phyloP scores from a whole-genome alignment of 2,329 filamentous ascomycete genomes.

The Talaromyces funiculosus region DNA sequence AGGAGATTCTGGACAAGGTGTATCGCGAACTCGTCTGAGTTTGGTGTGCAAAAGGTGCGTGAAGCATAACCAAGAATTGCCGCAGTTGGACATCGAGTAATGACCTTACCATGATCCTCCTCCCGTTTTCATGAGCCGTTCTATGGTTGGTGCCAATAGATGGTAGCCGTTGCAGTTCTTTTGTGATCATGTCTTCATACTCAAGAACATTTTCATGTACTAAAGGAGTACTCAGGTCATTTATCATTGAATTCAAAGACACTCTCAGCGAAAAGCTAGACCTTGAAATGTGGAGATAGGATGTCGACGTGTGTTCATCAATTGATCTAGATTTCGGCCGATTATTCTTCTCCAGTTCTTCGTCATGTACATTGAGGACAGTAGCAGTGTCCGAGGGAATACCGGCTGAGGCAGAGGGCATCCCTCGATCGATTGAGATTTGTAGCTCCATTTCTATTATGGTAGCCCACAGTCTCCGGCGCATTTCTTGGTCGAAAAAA shows the following conservation, averaged over 20 bases:
- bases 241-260: conserved; percentile 23
- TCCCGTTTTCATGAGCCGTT: not conserved
- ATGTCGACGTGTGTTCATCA: conserved; percentile 22
- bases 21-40: conserved; percentile 19
- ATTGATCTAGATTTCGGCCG: conserved; percentile 18
- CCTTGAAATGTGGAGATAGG: conserved; percentile 23
- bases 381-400: conserved; percentile 15
- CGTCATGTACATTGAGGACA: conserved; percentile 25
- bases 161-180: conserved; percentile 22
- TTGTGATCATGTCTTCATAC: conserved; percentile 23
- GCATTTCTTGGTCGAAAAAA: conserved; percentile 46
- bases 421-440: conserved; percentile 45
- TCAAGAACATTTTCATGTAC: conserved; percentile 23
- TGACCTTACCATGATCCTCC: conserved; percentile 13
- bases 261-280: conserved; percentile 23
- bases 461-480: conserved; percentile 48
- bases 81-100: conserved; percentile 25
- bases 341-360: conserved; percentile 18
- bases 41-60: conserved; percentile 24
- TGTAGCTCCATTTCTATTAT: conserved; percentile 50
- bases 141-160: conserved; percentile 14
- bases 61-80: conserved; percentile 26
- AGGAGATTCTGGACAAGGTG: conserved; percentile 22
- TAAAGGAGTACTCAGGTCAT: conserved; percentile 21
- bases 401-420: conserved; percentile 33